Base-by-base conservation (phyloP, 805 yeast genomes). In the Barnettozyma vustinii region DNA sequence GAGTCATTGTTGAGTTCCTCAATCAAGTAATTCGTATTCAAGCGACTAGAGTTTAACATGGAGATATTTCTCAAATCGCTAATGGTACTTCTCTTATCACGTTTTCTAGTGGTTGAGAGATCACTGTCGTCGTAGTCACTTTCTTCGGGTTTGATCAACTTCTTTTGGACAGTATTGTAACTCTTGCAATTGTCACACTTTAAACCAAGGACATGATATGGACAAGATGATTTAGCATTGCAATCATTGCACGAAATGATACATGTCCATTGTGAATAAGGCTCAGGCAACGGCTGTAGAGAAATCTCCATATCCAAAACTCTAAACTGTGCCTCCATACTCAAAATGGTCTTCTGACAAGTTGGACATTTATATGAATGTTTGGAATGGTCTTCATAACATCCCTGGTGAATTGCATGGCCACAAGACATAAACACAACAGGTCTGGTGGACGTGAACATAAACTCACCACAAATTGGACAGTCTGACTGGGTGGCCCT, bases 391-490 rank as follows among this genome's bases (percentile, higher is more conserved):
- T 87, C 92, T 52, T 83, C 83, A 64, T 81, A 90, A 65, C 98
- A 91, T 25, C 65, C 60, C 63, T 89, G 88, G 68, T 91, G 98
- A 50, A 91, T 91, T 36, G 96, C 87, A 67, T 91, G 98, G 2
- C 97, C 97, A 68, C 98, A 91, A 44, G 76, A 72, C 96, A 91
- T 89, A 64, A 91, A 90, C 19, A 89, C 96, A 40, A 90, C 96
- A 10, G 89, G 83, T 61, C 73, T 76, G 7, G 85, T 80, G 4
- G 94, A 83, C 15, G 89, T 85, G 64, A 91, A 91, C 79, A 91
- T 79, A 64, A 83, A 90, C 58, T 90, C 97, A 50, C 86, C 87
- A 67, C 97, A 91, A 35, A 91, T 88, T 1, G 97, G 96, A 65
- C 97, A 91, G 62, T 90, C 83, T 42, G 96, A 85, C 63, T 86